Conservation (phyloP, 495 filamentous ascomycete species). For the Aspergillus olivimuriae region DNA sequence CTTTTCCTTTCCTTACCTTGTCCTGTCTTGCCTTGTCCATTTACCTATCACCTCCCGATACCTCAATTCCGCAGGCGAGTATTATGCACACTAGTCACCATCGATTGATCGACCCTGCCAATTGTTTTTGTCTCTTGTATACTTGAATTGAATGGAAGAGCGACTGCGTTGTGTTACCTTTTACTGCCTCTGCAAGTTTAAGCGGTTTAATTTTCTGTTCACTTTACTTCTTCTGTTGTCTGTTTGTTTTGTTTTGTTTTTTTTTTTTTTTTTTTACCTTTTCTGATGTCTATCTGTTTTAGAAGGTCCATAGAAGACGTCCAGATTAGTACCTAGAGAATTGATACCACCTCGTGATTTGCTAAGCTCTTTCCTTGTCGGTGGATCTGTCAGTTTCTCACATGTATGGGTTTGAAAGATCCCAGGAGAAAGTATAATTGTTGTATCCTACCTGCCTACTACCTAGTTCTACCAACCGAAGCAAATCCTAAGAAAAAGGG, state of each 20-base stretch:
- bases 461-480: neutral
- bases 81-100: no score
- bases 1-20: no score
- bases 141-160: slow-evolving; percentile 16
- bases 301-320: slow-evolving; percentile 19
- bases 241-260: slow-evolving; percentile 5
- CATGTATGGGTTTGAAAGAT: no score
- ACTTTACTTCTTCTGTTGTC: slow-evolving; percentile 5
- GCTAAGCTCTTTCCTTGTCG: no score
- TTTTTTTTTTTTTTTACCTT: slow-evolving; percentile 4
- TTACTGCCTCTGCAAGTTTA: slow-evolving; percentile 12
- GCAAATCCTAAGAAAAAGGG: no score
- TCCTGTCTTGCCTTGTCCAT: no score
- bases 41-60: no score
- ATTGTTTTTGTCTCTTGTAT: slow-evolving; percentile 8
- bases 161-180: slow-evolving; percentile 9
- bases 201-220: slow-evolving; percentile 15
- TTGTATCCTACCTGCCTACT: neutral
- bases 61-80: no score
- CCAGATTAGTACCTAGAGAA: slow-evolving; percentile 15
- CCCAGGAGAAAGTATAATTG: neutral
- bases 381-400: no score
- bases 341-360: slow-evolving; percentile 17
- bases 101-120: no score
- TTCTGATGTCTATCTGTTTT: slow-evolving; percentile 1